Evolutionary conservation across 305 asterid genomes (phyloP), one percentile per base, ranked within the genome.

Genomic region (Solanum hybrid): DNA sequence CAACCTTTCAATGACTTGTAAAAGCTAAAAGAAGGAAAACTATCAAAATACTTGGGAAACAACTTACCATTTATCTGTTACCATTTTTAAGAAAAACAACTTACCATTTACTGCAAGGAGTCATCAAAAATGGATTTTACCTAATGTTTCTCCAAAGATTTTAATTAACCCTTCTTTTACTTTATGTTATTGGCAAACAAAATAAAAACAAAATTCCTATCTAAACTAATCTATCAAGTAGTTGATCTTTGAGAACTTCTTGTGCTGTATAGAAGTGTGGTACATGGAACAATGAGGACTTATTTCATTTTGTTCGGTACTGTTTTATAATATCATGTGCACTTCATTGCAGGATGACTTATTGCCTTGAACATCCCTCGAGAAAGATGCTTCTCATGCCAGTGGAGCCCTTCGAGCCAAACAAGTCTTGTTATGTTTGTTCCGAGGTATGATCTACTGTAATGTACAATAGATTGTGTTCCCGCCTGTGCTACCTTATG

Each of bases 341-440:
- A 87, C 36, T 45, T 13, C 45, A 32, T 61, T 94, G 93, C 91
- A 98, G 99, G 95, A 97, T 97, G 99, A 98, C 99, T 24, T 98
- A 95, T 91, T 98, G 99, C 90, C 99, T 98, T 79, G 97, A 97
- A 89, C 98, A 96, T 95, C 98, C 99, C 89, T 89, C 98, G 27
- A 95, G 91, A 92, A 98, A 96, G 92, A 93, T 97, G 96, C 96
- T 98, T 90, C 97, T 98, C 87, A 97, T 98, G 99, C 99, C 99
- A 8, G 95, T 97, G 32, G 97, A 96, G 91, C 99, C 99, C 37
- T 98, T 95, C 93, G 99, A 96, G 93, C 97, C 99, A 80, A 98
- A 96, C 90, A 94, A 95, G 89, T 93, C 95, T 10, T 98, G 99
- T 93, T 98, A 98, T 87, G 98, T 98, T 90, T 98, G 99, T 93